These are phyloP conservation scores for Apiospora kogelbergensis DNA, from an alignment of 2,329 filamentous ascomycete species.

Conservation along the genomic window DNA sequence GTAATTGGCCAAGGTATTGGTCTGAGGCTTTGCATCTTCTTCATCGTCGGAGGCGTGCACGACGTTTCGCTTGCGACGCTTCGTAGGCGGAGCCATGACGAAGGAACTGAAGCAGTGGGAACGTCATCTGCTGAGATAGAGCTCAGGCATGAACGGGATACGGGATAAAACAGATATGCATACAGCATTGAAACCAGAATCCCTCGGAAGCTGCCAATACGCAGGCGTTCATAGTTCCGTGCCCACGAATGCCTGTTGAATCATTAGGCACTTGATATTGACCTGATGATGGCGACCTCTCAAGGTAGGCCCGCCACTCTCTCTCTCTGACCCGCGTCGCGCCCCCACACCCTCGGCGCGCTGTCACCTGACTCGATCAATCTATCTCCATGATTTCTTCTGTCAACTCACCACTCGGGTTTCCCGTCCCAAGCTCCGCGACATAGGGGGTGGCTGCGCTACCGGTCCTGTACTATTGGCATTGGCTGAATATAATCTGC, in stretches of 20 bases:
- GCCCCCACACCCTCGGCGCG: background rate
- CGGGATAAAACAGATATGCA: background rate
- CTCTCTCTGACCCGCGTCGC: background rate
- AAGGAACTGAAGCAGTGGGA: slow-evolving; percentile 17
- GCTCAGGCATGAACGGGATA: background rate
- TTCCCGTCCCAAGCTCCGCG: background rate
- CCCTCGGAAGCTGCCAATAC: background rate
- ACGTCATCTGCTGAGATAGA: slow-evolving; percentile 23
- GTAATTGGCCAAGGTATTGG: slow-evolving; percentile 53
- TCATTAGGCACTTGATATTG: background rate
- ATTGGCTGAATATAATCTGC: background rate
- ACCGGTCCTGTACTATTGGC: background rate
- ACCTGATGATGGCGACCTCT: background rate
- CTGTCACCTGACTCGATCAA: slow-evolving; percentile 3
- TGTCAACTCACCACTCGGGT: background rate
- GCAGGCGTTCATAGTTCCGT: background rate
- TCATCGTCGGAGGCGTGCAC: slow-evolving; percentile 51
- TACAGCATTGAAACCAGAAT: background rate
- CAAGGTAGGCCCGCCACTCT: background rate
- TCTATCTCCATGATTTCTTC: background rate
- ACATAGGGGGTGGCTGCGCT: background rate
- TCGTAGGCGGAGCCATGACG: slow-evolving; percentile 57
- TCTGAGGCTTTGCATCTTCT: slow-evolving; percentile 36
- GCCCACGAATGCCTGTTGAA: background rate
- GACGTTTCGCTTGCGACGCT: slow-evolving; percentile 59